A percentile compares a stretch with the other conserved stretches of the same genome.
Evolutionary conservation across 2,329 filamentous ascomycete genomes (phyloP).

Genomic region (Dendryphion nanum): DNA sequence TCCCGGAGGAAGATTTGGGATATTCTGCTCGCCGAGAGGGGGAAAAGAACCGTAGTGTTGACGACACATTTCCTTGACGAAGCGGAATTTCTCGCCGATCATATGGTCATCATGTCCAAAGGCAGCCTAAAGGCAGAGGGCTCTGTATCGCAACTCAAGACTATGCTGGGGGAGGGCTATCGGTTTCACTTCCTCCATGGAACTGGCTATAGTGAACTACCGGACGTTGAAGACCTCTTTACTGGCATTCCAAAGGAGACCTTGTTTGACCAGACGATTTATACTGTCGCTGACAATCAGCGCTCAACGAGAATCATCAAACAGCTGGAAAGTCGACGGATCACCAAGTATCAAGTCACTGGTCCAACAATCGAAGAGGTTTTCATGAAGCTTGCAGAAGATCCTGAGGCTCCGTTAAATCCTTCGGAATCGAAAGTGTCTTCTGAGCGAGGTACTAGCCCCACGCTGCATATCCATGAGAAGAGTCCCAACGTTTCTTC

Average conservation of each 20-base stretch:
- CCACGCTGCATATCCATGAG: conserved; percentile 18
- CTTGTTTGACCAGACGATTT: conserved; percentile 67
- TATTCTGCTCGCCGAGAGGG: conserved; percentile 78
- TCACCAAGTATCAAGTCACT: conserved; percentile 75
- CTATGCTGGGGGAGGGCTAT: conserved; percentile 75
- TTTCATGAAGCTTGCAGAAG: conserved; percentile 77
- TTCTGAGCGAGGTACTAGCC: background rate
- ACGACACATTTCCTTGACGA: conserved; percentile 92
- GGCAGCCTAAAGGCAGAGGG: conserved; percentile 75
- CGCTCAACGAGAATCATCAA: conserved; percentile 69
- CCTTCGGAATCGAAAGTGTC: background rate
- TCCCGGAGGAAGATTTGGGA: conserved; percentile 88
- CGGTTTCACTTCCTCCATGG: conserved; percentile 54
- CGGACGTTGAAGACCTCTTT: conserved; percentile 15
- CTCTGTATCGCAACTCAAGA: conserved; percentile 78
- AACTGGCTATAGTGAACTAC: conserved; percentile 3
- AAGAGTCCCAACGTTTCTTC: conserved; percentile 4
- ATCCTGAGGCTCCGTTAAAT: conserved; percentile 34
- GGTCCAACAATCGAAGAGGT: conserved; percentile 88
- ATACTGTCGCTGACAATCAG: conserved; percentile 64
- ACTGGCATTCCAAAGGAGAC: conserved; percentile 6
- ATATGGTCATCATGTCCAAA: conserved; percentile 81
- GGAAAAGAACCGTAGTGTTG: conserved; percentile 74
- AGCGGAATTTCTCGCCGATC: conserved; percentile 79
- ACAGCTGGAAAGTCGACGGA: conserved; percentile 60